Evolutionary conservation across 257 asterid species (phyloP).

Genomic region (Plectranthus barbatus): DNA sequence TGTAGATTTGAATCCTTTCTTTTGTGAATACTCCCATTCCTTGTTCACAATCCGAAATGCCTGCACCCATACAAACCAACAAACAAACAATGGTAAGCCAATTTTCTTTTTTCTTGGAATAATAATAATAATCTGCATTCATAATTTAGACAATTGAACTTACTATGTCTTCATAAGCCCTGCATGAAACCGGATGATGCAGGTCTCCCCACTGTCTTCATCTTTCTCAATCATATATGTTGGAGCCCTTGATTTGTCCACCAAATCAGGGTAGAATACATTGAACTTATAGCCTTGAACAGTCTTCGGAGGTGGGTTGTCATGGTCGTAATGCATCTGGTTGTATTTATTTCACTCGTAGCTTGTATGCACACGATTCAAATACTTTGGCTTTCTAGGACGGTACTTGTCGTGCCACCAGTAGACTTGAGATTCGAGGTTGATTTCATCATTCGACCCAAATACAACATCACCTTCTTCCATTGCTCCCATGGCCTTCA

Average conservation of each 20-base stretch:
- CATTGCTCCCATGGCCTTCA: slow-evolving; percentile 84
- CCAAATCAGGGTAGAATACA: slow-evolving; percentile 80
- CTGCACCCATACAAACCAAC: slow-evolving; percentile 19
- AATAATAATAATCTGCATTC: too few species aligned
- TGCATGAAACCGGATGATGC: slow-evolving; percentile 72
- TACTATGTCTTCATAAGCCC: slow-evolving; percentile 89
- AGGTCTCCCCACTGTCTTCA: slow-evolving; percentile 70
- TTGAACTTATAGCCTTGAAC: slow-evolving; percentile 91
- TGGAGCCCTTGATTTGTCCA: slow-evolving; percentile 70
- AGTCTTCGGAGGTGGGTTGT: slow-evolving; percentile 84
- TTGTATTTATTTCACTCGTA: slow-evolving; percentile 86
- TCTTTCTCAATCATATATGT: slow-evolving; percentile 64
- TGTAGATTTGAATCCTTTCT: slow-evolving; percentile 72
- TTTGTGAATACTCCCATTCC: slow-evolving; percentile 86
- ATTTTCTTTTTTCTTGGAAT: not conserved
- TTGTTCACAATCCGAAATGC: slow-evolving; percentile 74
- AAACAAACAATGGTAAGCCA: not conserved
- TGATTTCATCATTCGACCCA: slow-evolving; percentile 77
- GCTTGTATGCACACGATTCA: slow-evolving; percentile 83
- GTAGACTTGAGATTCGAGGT: slow-evolving; percentile 76
- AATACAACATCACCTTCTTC: slow-evolving; percentile 90
- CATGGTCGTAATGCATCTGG: slow-evolving; percentile 79
- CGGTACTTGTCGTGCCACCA: slow-evolving; percentile 49
- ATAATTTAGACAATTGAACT: slow-evolving; percentile 14
- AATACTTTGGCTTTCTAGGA: slow-evolving; percentile 67